Evolutionary conservation across 129 eudicot species (phyloP), one percentile per base, ranked within the genome.

Genomic region (Arctium lappa): DNA sequence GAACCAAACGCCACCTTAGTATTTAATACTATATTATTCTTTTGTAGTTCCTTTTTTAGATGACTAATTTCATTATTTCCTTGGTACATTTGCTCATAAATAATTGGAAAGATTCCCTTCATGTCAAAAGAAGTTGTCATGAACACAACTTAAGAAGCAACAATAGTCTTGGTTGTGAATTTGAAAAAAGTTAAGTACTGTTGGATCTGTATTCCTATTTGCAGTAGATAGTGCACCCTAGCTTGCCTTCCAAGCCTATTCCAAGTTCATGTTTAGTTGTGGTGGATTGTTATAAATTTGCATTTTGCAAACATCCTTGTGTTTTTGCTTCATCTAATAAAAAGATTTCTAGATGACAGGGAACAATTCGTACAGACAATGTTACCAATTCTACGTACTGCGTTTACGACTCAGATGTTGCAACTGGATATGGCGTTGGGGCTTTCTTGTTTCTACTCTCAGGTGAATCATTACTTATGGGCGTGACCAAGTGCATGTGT

Each of bases 401-500:
- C 71, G 91, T 89, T 81, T 95, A 95, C 84, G 81, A 86, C 40
- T 95, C 99, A 33, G 99, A 95, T 86, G 97, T 89, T 73, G 99
- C 99, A 18, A 95, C 97, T 27, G 99, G 99, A 76, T 95, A 93
- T 48, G 97, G 94, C 27, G 95, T 91, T 33, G 99, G 99, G 12
- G 91, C 90, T 34, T 95, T 95, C 87, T 84, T 95, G 83, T 95
- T 95, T 87, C 93, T 95, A 16, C 93, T 95, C 66, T 88, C 99
- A 62, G 92, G 97, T 73, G 92, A 95, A 85, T 92, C 99, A 27
- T 86, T 95, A 80, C 97, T 95, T 48, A 93, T 95, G 97, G 97
- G 89, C 50, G 93, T 95, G 79, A 95, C 99, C 44, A 95, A 87
- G 80, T 95, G 97, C 92, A 95, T 95, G 97, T 95, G 99, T 75